These are phyloP conservation scores for Suillus tomentosus DNA, from an alignment of 768 basidiomycete species.

Conservation along the genomic window DNA sequence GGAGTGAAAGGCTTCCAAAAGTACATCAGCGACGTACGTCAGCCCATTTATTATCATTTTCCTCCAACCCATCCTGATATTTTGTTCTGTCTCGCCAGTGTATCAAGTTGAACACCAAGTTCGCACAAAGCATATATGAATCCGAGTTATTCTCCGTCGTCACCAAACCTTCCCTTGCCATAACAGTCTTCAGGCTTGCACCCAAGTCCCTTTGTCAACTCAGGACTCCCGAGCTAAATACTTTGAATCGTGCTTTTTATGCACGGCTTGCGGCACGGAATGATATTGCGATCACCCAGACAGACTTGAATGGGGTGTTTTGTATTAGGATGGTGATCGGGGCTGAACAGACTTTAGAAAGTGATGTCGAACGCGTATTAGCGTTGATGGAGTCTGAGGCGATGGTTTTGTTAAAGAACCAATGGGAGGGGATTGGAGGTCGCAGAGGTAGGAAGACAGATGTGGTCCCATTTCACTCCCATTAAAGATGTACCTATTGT, in stretches of 20 bases:
- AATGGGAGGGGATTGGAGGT: not conserved
- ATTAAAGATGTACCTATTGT: no score
- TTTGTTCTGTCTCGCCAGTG: conserved; percentile 43
- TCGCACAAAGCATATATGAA: conserved; percentile 52
- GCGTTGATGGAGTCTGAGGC: conserved; percentile 10
- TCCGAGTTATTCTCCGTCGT: conserved; percentile 64
- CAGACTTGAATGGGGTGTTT: conserved; percentile 67
- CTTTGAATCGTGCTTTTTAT: conserved; percentile 67
- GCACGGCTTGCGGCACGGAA: conserved; percentile 55
- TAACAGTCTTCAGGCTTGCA: conserved; percentile 74
- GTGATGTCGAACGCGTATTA: conserved; percentile 65
- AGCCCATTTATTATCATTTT: not conserved
- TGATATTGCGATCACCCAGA: conserved; percentile 79
- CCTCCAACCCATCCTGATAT: not conserved
- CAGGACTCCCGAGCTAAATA: conserved; percentile 50
- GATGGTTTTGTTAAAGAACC: not conserved
- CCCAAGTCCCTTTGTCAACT: conserved; percentile 33
- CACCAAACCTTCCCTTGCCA: conserved; percentile 67
- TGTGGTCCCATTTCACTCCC: not conserved
- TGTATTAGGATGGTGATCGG: conserved; percentile 84
- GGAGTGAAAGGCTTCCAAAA: conserved; percentile 78
- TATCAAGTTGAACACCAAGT: conserved; percentile 59
- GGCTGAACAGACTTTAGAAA: conserved; percentile 61
- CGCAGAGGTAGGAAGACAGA: not conserved
- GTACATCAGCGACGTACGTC: conserved; percentile 67